These are phyloP conservation scores for Ceratocystis cacaofunesta DNA, from an alignment of 2,329 filamentous ascomycete genomes.

Conservation along the genomic window DNA sequence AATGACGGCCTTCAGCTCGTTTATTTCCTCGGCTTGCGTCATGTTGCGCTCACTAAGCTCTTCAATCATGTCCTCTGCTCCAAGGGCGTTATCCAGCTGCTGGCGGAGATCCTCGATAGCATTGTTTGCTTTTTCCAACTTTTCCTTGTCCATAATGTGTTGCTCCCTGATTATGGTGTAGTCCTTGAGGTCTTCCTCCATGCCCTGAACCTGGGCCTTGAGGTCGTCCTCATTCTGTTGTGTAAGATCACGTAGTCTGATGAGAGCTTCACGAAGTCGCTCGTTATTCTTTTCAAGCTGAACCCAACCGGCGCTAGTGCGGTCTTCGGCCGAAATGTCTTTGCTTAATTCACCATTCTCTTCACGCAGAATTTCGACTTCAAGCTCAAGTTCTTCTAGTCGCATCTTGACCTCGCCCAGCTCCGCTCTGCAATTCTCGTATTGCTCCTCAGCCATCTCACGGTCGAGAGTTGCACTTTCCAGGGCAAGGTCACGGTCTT, in stretches of 20 bases:
- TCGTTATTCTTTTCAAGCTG: conserved; percentile 88
- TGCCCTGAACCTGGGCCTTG: conserved; percentile 54
- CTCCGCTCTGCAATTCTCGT: conserved; percentile 68
- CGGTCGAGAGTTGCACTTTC: conserved; percentile 81
- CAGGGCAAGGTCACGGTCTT: conserved; percentile 70
- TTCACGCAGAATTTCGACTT: conserved; percentile 72
- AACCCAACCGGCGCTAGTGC: conserved; percentile 72
- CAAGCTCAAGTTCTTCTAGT: conserved; percentile 71
- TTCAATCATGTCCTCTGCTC: conserved; percentile 87
- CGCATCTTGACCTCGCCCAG: conserved; percentile 61
- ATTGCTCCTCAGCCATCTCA: conserved; percentile 91
- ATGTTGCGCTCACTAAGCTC: conserved; percentile 80
- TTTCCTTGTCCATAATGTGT: conserved; percentile 55
- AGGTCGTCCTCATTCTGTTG: conserved; percentile 73
- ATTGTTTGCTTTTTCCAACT: conserved; percentile 55
- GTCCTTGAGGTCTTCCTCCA: conserved; percentile 61
- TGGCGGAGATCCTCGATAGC: conserved; percentile 75
- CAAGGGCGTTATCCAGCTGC: conserved; percentile 76
- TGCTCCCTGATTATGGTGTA: conserved; percentile 52
- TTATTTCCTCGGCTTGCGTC: conserved; percentile 65
- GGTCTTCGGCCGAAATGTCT: conserved; percentile 78
- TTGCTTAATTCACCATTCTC: conserved; percentile 75
- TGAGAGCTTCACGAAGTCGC: conserved; percentile 66
- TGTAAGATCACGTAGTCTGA: conserved; percentile 72
- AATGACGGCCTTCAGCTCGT: conserved; percentile 66